Conservation (phyloP, 225 moss, liverwort and hornwort genomes). For the Rhytidiadelphus loreus region DNA sequence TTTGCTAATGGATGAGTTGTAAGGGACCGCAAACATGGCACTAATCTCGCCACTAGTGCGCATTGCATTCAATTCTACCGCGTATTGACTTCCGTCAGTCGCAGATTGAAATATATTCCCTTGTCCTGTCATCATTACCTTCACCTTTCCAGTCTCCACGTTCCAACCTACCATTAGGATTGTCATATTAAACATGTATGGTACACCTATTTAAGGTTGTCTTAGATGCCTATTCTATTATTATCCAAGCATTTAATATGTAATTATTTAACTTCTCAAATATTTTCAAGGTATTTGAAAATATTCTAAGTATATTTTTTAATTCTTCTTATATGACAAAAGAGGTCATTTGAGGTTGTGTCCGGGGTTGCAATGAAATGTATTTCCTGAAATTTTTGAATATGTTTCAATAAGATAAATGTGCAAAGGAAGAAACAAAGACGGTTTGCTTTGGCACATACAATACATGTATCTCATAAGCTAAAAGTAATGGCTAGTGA, state of each 20-base stretch:
- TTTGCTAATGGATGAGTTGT: neutral
- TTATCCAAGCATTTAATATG: no score
- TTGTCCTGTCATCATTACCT: neutral
- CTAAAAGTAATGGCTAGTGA: neutral
- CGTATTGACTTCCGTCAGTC: conserved; percentile 9
- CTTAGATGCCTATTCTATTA: neutral
- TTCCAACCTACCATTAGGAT: conserved; percentile 13
- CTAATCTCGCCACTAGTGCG: conserved; percentile 6
- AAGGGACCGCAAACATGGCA: neutral
- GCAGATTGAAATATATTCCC: neutral
- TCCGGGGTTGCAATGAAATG: neutral
- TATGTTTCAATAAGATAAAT: neutral
- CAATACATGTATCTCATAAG: neutral
- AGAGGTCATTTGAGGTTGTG: neutral
- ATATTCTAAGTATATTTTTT: no score
- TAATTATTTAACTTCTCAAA: neutral
- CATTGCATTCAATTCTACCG: conserved; percentile 35
- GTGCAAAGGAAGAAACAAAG: neutral
- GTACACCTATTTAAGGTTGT: no score
- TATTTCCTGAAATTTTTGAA: no score
- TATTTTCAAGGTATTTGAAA: neutral
- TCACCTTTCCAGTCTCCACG: conserved; percentile 25
- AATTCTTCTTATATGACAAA: neutral
- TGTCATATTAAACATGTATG: no score
- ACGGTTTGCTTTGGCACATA: fast-evolving